These are phyloP conservation scores for Emergomyces africanus DNA, from an alignment of 2,329 filamentous ascomycete species.

Conservation along the genomic window DNA sequence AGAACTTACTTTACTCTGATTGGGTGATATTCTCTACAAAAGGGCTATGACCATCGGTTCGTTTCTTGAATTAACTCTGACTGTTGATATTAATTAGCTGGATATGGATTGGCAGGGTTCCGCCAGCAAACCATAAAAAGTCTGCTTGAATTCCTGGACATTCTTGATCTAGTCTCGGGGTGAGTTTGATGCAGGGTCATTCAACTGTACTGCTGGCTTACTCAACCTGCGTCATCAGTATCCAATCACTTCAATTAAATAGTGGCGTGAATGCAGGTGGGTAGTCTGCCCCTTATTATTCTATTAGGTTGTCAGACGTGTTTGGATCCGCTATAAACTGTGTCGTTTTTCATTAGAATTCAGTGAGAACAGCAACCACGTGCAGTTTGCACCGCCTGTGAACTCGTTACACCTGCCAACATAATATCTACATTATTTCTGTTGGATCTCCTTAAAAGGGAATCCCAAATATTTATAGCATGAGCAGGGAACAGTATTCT, in stretches of 20 bases:
- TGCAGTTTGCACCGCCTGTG: not conserved
- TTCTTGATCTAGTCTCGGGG: not conserved
- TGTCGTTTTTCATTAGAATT: not conserved
- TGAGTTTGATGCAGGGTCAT: not conserved
- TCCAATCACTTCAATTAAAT: not conserved
- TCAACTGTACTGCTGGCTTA: not conserved
- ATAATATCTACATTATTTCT: not conserved
- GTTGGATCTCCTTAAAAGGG: not conserved
- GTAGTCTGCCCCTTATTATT: not conserved
- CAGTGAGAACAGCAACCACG: not conserved
- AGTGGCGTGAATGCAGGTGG: not conserved
- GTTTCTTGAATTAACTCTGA: not conserved
- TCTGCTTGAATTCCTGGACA: not conserved
- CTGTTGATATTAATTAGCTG: not conserved
- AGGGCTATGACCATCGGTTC: conserved; percentile 2
- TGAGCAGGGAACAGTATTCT: not conserved
- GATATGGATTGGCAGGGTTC: not conserved
- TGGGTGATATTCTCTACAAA: not conserved
- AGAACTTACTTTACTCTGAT: not conserved
- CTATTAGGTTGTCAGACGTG: not conserved
- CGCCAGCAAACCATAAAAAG: not conserved
- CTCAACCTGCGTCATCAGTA: not conserved
- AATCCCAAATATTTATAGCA: not conserved
- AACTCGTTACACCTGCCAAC: not conserved
- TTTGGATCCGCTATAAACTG: not conserved